Evolutionary conservation across 306 rosid species (phyloP).

Genomic region (Glycine soja): DNA sequence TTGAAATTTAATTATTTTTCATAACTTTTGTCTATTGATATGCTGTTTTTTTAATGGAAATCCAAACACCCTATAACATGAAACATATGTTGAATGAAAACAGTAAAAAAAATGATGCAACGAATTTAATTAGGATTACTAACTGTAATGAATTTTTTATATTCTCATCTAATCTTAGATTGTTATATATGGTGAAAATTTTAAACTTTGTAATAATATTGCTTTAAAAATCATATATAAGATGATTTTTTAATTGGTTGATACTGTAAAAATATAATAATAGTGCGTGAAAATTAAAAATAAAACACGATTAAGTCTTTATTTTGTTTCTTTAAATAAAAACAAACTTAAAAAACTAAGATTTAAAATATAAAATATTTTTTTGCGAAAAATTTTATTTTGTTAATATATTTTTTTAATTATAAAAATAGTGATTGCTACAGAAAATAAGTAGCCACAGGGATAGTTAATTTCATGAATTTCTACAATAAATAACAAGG

Average conservation of each 20-base stretch:
- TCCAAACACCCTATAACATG: neutral
- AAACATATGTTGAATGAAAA: constrained; percentile 7
- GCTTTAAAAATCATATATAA: neutral
- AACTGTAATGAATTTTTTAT: too few species aligned
- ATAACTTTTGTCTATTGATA: neutral
- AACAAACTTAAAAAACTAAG: neutral
- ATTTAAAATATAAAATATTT: neutral
- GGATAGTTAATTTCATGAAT: neutral
- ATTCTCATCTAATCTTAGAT: neutral
- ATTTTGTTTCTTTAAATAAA: constrained; percentile 3
- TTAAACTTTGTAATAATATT: neutral
- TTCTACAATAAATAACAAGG: neutral
- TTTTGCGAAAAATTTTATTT: too few species aligned
- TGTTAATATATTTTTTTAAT: neutral
- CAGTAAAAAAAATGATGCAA: neutral
- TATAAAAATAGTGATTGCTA: neutral
- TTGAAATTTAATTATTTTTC: neutral
- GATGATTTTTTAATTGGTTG: neutral
- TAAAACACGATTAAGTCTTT: neutral
- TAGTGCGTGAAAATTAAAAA: neutral
- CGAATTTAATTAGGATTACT: neutral
- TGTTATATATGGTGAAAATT: neutral
- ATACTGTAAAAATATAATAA: neutral
- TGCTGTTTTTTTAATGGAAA: neutral
- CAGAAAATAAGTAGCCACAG: neutral